Evolutionary conservation across 1,284 basidiomycete species (phyloP).

Genomic region (Pyrrhoderma lamaoense): DNA sequence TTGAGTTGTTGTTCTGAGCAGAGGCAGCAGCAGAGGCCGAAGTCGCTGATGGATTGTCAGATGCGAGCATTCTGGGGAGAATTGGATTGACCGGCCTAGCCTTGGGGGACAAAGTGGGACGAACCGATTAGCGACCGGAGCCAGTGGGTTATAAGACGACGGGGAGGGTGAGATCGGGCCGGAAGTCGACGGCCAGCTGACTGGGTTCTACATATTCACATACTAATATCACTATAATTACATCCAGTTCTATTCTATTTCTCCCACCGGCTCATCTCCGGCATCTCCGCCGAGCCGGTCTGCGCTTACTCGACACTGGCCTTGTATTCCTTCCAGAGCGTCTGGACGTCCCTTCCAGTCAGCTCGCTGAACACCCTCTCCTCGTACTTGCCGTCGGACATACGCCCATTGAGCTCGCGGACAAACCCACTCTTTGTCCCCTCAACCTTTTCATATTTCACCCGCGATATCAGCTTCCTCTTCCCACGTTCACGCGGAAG

Average conservation of each 20-base stretch:
- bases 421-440: constrained; percentile 44
- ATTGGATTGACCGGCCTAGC: constrained; percentile 5
- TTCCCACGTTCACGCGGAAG: background rate
- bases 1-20: constrained; percentile 42
- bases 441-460: constrained; percentile 28
- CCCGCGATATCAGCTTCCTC: background rate
- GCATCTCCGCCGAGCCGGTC: too few species aligned
- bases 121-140: constrained; percentile 1
- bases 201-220: too few species aligned
- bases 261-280: too few species aligned
- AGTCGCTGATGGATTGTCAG: constrained; percentile 49
- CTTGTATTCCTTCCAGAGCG: constrained; percentile 41
- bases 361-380: constrained; percentile 44
- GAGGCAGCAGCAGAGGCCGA: constrained; percentile 52
- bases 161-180: background rate
- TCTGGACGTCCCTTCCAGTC: constrained; percentile 42
- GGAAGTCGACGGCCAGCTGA: background rate
- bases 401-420: constrained; percentile 44
- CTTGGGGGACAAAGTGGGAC: constrained; percentile 8
- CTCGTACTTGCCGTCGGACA: constrained; percentile 45
- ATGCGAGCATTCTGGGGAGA: background rate
- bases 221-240: too few species aligned
- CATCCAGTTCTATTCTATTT: too few species aligned
- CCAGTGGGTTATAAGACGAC: constrained; percentile 1
- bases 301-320: constrained; percentile 2